Conservation (phyloP, 2,329 filamentous ascomycete genomes). For the Cercospora berteroae region DNA sequence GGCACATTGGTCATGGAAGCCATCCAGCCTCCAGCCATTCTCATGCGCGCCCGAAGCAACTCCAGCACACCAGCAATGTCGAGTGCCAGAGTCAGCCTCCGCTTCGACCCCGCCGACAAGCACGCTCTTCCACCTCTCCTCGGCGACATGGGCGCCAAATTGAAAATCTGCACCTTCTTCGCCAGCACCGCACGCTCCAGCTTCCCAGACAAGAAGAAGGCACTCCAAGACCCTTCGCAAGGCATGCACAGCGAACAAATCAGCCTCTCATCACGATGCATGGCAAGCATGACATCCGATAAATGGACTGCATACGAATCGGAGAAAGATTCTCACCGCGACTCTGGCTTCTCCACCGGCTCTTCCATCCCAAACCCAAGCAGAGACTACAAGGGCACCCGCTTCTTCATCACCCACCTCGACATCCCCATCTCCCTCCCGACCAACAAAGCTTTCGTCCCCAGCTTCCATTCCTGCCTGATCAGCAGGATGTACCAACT, state of each 20-base stretch:
- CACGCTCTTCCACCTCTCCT: conserved; percentile 54
- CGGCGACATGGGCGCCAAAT: conserved; percentile 52
- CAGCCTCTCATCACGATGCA: conserved; percentile 52
- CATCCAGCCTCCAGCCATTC: conserved; percentile 57
- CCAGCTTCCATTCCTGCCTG: conserved; percentile 69
- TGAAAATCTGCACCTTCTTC: conserved; percentile 60
- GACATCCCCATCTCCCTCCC: conserved; percentile 64
- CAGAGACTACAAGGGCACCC: conserved; percentile 44
- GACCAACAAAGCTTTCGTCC: conserved; percentile 58
- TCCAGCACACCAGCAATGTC: conserved; percentile 49
- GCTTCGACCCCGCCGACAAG: conserved; percentile 59
- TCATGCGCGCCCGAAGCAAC: conserved; percentile 45
- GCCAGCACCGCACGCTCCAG: conserved; percentile 51
- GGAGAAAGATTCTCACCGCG: conserved; percentile 37
- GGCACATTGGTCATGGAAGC: conserved; percentile 59
- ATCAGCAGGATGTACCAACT: conserved; percentile 63
- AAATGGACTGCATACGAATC: conserved; percentile 50
- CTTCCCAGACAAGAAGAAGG: conserved; percentile 47
- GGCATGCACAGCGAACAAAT: conserved; percentile 55
- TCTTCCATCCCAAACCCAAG: conserved; percentile 30
- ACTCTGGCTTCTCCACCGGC: conserved; percentile 40
- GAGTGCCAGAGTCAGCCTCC: conserved; percentile 55
- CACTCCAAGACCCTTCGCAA: conserved; percentile 48
- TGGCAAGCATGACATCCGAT: conserved; percentile 38
- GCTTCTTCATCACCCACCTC: conserved; percentile 62